Percentiles rank a stretch among this genome's conserved stretches.
These are phyloP conservation scores for Flueggea neowawraea DNA, from an alignment of 441 rosid species.

Conservation along the genomic window DNA sequence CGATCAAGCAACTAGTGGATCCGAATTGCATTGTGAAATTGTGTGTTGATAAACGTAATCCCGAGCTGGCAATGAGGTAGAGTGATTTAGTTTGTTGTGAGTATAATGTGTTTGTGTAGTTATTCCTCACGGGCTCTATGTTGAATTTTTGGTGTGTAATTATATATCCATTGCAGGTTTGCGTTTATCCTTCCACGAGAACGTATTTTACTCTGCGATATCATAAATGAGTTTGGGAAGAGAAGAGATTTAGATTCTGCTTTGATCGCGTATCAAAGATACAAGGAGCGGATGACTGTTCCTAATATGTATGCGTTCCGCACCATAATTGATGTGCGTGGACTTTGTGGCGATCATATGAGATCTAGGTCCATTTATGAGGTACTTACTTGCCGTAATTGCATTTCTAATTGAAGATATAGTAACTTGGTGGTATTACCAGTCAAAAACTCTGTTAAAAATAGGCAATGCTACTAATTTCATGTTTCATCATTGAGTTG, in stretches of 20 bases:
- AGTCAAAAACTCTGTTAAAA: too few relatives aligned
- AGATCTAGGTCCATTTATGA: constrained; percentile 78
- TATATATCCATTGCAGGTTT: constrained; percentile 47
- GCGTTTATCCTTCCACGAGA: constrained; percentile 64
- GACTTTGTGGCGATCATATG: constrained; percentile 67
- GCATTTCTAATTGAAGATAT: too few relatives aligned
- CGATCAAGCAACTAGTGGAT: constrained; percentile 61
- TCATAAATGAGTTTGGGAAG: constrained; percentile 76
- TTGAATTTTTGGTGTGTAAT: neutral
- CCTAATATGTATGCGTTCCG: constrained; percentile 83
- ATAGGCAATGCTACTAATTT: too few relatives aligned
- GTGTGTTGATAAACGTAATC: constrained; percentile 54
- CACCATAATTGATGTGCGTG: constrained; percentile 75
- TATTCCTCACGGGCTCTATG: too few relatives aligned
- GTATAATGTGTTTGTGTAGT: neutral
- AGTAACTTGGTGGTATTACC: too few relatives aligned
- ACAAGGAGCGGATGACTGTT: constrained; percentile 40
- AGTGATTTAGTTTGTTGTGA: constrained; percentile 6
- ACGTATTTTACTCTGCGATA: constrained; percentile 57
- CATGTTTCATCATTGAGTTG: too few relatives aligned
- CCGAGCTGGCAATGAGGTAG: constrained; percentile 74
- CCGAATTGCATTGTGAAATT: constrained; percentile 50
- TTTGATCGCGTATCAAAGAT: constrained; percentile 65
- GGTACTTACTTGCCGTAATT: constrained; percentile 39
- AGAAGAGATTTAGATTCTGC: constrained; percentile 70